phyloP scores from a whole-genome alignment of 148 eudicot species.

The Silene uniflora region DNA sequence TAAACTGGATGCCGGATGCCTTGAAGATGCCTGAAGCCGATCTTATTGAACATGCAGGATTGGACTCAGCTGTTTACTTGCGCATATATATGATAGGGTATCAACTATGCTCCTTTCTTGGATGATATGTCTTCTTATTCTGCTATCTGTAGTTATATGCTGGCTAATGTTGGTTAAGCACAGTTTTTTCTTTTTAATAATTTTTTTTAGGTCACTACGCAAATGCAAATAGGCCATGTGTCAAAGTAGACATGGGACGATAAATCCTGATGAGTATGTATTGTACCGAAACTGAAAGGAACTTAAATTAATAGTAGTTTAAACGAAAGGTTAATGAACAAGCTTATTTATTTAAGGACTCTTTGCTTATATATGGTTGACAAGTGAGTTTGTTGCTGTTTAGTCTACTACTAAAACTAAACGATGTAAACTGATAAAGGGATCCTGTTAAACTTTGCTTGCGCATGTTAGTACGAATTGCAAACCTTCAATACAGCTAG shows the following conservation, averaged over 20 bases:
- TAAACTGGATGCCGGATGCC: slow-evolving; percentile 97
- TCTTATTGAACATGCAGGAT: slow-evolving; percentile 93
- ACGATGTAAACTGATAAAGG: background rate
- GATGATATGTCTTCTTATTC: background rate
- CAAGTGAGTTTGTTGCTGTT: background rate
- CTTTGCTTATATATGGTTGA: background rate
- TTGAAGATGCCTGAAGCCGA: slow-evolving; percentile 88
- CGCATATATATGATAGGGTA: slow-evolving; percentile 95
- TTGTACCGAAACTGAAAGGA: background rate
- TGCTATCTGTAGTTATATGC: slow-evolving; percentile 5
- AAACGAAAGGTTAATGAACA: background rate
- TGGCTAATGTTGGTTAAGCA: background rate
- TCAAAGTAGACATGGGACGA: background rate
- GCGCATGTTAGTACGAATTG: no score
- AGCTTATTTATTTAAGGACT: background rate
- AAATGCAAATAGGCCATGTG: background rate
- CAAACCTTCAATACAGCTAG: no score
- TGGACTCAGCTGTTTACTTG: slow-evolving; percentile 92
- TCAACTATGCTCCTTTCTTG: background rate
- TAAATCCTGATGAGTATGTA: background rate
- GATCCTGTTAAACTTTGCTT: background rate
- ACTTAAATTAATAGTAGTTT: background rate
- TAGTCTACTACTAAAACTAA: background rate
- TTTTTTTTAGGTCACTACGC: no score
- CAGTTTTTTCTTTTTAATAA: background rate